Conservation (phyloP, 495 filamentous ascomycete genomes). For the Neurospora sp. region DNA sequence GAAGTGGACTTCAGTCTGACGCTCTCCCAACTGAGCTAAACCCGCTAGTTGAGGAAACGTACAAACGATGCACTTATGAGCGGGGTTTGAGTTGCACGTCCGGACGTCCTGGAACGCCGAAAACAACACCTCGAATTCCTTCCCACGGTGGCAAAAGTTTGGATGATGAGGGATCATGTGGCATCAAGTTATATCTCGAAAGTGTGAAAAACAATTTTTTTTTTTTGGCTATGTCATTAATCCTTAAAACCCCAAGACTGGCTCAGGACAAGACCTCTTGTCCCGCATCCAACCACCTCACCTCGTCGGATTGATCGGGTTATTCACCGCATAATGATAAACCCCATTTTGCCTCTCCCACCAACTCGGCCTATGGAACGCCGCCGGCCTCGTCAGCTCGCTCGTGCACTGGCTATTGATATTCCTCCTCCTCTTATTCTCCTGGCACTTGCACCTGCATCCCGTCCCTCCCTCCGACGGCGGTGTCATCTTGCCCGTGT, state of each 20-base stretch:
- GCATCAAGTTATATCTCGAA: background rate
- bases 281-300: background rate
- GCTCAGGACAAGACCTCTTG: background rate
- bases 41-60: background rate
- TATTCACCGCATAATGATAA: background rate
- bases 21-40: background rate
- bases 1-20: too few species aligned
- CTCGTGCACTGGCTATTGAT: constrained; percentile 24
- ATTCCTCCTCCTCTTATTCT: constrained; percentile 21
- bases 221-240: background rate
- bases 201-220: background rate
- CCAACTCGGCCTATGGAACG: background rate
- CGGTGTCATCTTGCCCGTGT: constrained; percentile 13
- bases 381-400: constrained; percentile 23
- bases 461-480: constrained; percentile 31
- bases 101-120: background rate
- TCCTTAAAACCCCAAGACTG: background rate
- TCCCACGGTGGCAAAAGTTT: background rate
- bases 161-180: background rate
- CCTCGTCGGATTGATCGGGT: background rate
- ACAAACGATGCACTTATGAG: background rate
- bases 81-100: background rate
- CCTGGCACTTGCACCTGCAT: constrained; percentile 37
- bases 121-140: background rate
- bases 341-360: background rate